These are phyloP conservation scores for Schizochytrium sp. DNA, from an alignment of 108 stramenopile genomes.

Conservation along the genomic window DNA sequence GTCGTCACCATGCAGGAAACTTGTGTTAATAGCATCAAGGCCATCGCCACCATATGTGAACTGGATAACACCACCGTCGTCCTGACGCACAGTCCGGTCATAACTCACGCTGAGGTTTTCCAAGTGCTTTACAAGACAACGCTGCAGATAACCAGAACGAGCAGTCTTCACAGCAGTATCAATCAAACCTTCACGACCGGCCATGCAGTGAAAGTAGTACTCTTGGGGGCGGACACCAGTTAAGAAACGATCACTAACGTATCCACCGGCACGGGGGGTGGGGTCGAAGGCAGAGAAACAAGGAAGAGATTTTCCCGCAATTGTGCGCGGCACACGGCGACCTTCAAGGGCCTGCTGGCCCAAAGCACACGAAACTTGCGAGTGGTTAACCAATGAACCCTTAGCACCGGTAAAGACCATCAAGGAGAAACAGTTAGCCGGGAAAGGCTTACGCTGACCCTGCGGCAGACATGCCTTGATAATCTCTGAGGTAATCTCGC, in stretches of 20 bases:
- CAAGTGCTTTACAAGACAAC: slow-evolving; percentile 98
- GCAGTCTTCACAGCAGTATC: slow-evolving; percentile 99
- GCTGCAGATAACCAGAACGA: slow-evolving; percentile 97
- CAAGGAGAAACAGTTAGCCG: slow-evolving; percentile 91
- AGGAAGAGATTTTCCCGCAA: slow-evolving; percentile 94
- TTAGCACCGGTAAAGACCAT: slow-evolving; percentile 99
- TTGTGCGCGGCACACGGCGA: slow-evolving; percentile 96
- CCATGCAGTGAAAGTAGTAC: slow-evolving; percentile 99
- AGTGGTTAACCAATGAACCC: slow-evolving; percentile 98
- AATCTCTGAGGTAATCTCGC: slow-evolving; percentile 89
- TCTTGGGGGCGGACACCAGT: slow-evolving; percentile 97
- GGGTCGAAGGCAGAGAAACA: slow-evolving; percentile 96
- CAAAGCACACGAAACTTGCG: slow-evolving; percentile 96
- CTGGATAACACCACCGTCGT: slow-evolving; percentile 95
- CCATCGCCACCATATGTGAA: slow-evolving; percentile 99
- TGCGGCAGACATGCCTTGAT: slow-evolving; percentile 94
- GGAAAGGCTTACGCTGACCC: slow-evolving; percentile 96
- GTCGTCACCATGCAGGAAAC: slow-evolving; percentile 62
- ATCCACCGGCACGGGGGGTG: slow-evolving; percentile 97
- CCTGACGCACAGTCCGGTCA: slow-evolving; percentile 97
- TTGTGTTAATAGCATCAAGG: slow-evolving; percentile 89
- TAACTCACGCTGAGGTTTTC: slow-evolving; percentile 94
- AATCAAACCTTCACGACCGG: slow-evolving; percentile 93
- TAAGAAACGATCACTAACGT: slow-evolving; percentile 97
- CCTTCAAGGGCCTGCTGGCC: slow-evolving; percentile 99